Conservation (phyloP, 2,329 filamentous ascomycete genomes). For the Aureobasidium uvarum region DNA sequence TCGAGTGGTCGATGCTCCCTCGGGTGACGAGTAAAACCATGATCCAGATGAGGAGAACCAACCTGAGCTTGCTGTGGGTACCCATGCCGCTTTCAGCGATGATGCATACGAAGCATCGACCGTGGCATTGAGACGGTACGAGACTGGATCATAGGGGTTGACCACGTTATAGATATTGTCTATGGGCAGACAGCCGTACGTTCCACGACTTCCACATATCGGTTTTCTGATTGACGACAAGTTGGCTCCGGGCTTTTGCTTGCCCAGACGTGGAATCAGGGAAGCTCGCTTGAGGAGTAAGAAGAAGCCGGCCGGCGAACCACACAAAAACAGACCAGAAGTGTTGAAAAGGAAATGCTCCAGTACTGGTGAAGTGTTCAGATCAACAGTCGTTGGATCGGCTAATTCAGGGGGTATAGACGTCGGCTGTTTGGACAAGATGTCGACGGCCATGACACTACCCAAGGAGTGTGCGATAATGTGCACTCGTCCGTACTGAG, state of each 20-base stretch:
- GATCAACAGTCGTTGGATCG: conserved; percentile 35
- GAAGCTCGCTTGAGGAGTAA: conserved; percentile 72
- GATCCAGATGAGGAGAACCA: conserved; percentile 40
- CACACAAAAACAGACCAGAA: conserved; percentile 81
- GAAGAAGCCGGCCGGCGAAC: conserved; percentile 91
- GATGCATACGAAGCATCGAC: conserved; percentile 78
- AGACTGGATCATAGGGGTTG: conserved; percentile 73
- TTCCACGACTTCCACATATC: conserved; percentile 74
- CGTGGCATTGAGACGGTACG: conserved; percentile 87
- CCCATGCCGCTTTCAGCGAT: conserved; percentile 71
- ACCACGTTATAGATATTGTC: conserved; percentile 97
- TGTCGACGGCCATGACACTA: conserved; percentile 90
- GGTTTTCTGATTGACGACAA: conserved; percentile 51
- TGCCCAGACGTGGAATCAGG: conserved; percentile 72
- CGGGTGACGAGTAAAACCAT: conserved; percentile 20
- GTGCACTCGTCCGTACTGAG: conserved; percentile 76
- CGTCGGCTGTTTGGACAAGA: conserved; percentile 86
- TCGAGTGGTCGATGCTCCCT: conserved; percentile 32
- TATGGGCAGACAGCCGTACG: conserved; percentile 86
- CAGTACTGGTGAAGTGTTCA: conserved; percentile 37
- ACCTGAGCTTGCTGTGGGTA: conserved; percentile 67
- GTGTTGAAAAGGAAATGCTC: conserved; percentile 84
- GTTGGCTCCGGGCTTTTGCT: conserved; percentile 67
- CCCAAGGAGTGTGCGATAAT: conserved; percentile 91
- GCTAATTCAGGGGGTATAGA: conserved; percentile 51